phyloP scores from a whole-genome alignment of 2,329 filamentous ascomycete genomes.

The Lachnellula subtilissima region DNA sequence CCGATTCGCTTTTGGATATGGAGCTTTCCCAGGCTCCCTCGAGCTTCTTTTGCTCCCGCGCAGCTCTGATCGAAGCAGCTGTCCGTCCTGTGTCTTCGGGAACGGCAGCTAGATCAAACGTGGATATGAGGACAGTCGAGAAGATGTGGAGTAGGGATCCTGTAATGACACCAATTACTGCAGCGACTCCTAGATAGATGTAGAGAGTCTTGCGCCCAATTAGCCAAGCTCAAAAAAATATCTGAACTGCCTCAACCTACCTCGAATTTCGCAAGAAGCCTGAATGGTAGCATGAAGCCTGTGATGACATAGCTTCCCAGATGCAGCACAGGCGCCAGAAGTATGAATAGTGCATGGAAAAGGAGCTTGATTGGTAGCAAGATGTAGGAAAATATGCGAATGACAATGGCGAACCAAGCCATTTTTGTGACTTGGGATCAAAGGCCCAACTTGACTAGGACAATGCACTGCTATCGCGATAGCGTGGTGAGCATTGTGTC shows the following conservation, averaged over 20 bases:
- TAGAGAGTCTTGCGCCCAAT: slow-evolving; percentile 34
- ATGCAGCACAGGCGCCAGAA: slow-evolving; percentile 25
- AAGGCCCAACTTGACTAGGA: neutral
- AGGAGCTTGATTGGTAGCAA: slow-evolving; percentile 21
- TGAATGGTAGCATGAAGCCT: slow-evolving; percentile 23
- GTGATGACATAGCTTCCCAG: slow-evolving; percentile 20
- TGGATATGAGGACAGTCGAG: slow-evolving; percentile 49
- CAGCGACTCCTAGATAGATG: slow-evolving; percentile 58
- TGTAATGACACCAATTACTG: slow-evolving; percentile 59
- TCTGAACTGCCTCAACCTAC: slow-evolving; percentile 11
- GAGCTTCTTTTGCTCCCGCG: slow-evolving; percentile 22
- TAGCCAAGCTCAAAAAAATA: slow-evolving; percentile 5
- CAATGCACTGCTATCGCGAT: neutral
- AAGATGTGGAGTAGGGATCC: slow-evolving; percentile 56
- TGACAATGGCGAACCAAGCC: slow-evolving; percentile 17
- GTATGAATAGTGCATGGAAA: slow-evolving; percentile 13
- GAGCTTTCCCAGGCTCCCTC: slow-evolving; percentile 23
- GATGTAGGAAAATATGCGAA: slow-evolving; percentile 20
- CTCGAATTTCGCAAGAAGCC: slow-evolving; percentile 28
- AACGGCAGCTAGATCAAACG: slow-evolving; percentile 39
- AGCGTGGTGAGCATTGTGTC: neutral
- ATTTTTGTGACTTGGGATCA: slow-evolving; percentile 7
- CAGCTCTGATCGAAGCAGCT: slow-evolving; percentile 21
- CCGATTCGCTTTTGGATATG: slow-evolving; percentile 9
- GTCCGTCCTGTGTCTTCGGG: slow-evolving; percentile 19